phyloP scores from a whole-genome alignment of 2,329 filamentous ascomycete species.

The Fusarium oligoseptatum region DNA sequence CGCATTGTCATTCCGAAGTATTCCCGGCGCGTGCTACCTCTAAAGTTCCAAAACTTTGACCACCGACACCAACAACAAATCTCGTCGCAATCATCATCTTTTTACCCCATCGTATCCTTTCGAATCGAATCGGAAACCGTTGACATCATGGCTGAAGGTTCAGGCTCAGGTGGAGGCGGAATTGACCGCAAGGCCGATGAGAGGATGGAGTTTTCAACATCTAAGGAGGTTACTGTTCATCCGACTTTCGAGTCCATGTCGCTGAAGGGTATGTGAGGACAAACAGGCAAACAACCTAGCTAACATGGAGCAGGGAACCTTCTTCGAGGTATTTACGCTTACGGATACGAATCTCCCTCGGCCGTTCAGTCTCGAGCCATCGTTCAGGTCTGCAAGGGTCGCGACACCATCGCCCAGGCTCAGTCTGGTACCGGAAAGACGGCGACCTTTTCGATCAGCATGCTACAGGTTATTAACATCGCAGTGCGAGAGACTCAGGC shows the following conservation, averaged over 20 bases:
- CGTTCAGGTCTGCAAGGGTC: conserved; percentile 98
- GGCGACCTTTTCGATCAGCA: conserved; percentile 95
- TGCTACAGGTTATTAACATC: conserved; percentile 95
- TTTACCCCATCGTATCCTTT: background rate
- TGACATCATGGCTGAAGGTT: conserved; percentile 85
- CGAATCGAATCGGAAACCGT: conserved; percentile 8
- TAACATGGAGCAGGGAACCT: conserved; percentile 77
- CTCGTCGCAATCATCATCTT: conserved; percentile 18
- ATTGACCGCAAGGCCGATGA: conserved; percentile 95
- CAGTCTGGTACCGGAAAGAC: conserved; percentile 98
- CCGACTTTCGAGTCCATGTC: conserved; percentile 97
- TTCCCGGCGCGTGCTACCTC: conserved; percentile 45
- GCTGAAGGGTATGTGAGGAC: conserved; percentile 75
- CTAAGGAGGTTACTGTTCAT: conserved; percentile 95
- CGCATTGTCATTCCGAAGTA: conserved; percentile 45
- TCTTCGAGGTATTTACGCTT: conserved; percentile 96
- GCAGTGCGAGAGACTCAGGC: conserved; percentile 94
- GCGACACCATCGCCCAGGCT: conserved; percentile 97
- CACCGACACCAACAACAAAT: conserved; percentile 18
- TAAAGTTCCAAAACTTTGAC: conserved; percentile 48
- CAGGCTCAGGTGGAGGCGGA: conserved; percentile 54
- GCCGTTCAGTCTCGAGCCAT: conserved; percentile 98
- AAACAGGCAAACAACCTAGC: conserved; percentile 1
- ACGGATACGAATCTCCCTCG: conserved; percentile 97
- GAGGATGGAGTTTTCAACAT: conserved; percentile 98